These are phyloP conservation scores for Diddensiella caesifluorescens DNA, from an alignment of 805 yeast genomes.

Conservation along the genomic window DNA sequence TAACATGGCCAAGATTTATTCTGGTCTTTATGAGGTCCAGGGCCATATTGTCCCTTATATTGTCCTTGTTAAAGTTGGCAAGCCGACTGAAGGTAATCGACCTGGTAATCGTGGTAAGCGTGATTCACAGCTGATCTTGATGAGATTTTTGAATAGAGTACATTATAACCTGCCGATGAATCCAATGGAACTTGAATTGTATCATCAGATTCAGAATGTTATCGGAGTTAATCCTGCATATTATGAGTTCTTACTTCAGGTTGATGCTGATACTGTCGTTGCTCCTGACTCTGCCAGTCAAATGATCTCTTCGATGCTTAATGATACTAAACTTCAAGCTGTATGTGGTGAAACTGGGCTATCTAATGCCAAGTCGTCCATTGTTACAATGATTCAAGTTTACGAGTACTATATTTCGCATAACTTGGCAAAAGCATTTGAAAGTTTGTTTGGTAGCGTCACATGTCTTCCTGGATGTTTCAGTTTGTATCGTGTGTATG, in stretches of 20 bases:
- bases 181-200: conserved; percentile 50
- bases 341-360: conserved; percentile 59
- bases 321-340: conserved; percentile 52
- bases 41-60: conserved; percentile 53
- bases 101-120: conserved; percentile 66
- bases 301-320: conserved; percentile 51
- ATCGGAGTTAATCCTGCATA: conserved; percentile 55
- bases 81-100: conserved; percentile 50
- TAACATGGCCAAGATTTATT: conserved; percentile 56
- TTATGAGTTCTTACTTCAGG: conserved; percentile 51
- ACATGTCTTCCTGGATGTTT: conserved; percentile 66
- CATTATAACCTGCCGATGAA: conserved; percentile 58
- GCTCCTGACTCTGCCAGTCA: conserved; percentile 50
- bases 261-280: conserved; percentile 60
- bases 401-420: conserved; percentile 61
- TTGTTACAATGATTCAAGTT: conserved; percentile 58
- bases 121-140: conserved; percentile 55
- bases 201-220: conserved; percentile 49
- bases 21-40: conserved; percentile 53
- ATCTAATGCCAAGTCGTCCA: conserved; percentile 45
- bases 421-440: conserved; percentile 59
- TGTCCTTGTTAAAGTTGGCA: conserved; percentile 55
- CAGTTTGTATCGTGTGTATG: conserved; percentile 50
- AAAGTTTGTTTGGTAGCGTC: conserved; percentile 55
- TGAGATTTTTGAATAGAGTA: conserved; percentile 57